Evolutionary conservation across 2,329 filamentous ascomycete species (phyloP), one percentile per base, ranked within the genome.

Genomic region (Talaromyces sp.): DNA sequence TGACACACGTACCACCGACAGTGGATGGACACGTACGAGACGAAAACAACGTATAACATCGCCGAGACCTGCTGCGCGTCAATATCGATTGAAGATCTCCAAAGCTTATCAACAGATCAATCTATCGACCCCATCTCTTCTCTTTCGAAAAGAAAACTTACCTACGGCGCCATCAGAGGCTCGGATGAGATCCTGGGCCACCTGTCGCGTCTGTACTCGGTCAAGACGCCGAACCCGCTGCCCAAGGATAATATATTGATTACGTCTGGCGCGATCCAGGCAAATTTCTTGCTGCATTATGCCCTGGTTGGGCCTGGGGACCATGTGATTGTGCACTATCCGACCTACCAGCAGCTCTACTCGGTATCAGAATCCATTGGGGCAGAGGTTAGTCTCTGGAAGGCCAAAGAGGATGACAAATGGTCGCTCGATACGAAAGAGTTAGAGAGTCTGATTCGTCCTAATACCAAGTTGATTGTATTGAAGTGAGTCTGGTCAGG

Each of bases 271-370:
- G 91, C 90, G 14, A 96, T 96, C 56, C 82, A 85, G 6, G 91
- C 91, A n/a, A 96, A 96, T 70, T 90, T 91, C 67, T 77, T 95
- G n/a, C 77, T 87, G 2, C 82, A 95, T 8, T 93, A 93, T 72
- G 81, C 87, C 0, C 79, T 95, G 7, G 71, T 95, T 2, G 84
- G 85, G 0, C 84, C 86, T 0, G 89, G 87, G 0, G 90, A 96
- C 70, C 91, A 96, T 80, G 89, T 93, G 53, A 83, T 96, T 61
- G 95, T 90, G 69, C 89, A 95, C 61, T 90, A 92, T 70, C 91
- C 92, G 13, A 93, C 90, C 0, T 96, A 95, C 68, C 90, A 95
- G 72, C 90, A 95, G 68, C 81, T 96, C 1, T 95, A 93, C 70
- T 80, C 86, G 10, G 84, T 96, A 0, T 90, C 91, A 0, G 80